A percentile compares a stretch with the other conserved stretches of the same genome.
Evolutionary conservation across 2,329 filamentous ascomycete genomes (phyloP).

Genomic region (Cercospora zeina): DNA sequence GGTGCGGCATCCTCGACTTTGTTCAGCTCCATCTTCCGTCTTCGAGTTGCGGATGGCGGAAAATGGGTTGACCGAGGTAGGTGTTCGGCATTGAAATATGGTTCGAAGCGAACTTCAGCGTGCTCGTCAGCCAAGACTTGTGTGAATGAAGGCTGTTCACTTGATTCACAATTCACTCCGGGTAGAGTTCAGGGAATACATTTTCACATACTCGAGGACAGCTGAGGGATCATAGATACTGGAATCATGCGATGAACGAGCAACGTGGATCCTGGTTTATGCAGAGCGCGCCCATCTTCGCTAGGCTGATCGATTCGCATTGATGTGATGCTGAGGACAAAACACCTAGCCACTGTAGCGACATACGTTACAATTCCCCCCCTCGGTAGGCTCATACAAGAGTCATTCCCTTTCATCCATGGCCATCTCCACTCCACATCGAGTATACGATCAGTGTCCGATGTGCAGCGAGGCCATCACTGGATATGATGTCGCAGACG

Average conservation of each 20-base stretch:
- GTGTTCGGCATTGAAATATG: neutral
- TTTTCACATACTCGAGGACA: neutral
- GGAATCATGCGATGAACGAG: neutral
- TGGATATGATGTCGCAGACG: too few species aligned
- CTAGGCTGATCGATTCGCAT: neutral
- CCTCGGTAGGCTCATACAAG: too few species aligned
- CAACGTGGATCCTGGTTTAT: neutral
- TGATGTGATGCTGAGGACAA: neutral
- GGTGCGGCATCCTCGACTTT: neutral
- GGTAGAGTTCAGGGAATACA: neutral
- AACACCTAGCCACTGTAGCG: too few species aligned
- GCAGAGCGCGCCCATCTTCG: neutral
- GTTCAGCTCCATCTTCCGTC: neutral
- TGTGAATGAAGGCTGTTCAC: neutral
- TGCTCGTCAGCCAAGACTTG: neutral
- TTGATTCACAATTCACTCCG: neutral
- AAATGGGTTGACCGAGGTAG: neutral
- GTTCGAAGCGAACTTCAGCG: neutral
- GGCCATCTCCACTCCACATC: too few species aligned
- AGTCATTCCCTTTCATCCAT: too few species aligned
- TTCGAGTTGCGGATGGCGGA: neutral
- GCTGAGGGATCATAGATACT: neutral
- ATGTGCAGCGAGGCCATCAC: too few species aligned
- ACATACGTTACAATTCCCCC: too few species aligned
- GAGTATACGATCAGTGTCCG: too few species aligned